Evolutionary conservation across 768 basidiomycete genomes (phyloP).

Genomic region (Pleurotus eryngii): DNA sequence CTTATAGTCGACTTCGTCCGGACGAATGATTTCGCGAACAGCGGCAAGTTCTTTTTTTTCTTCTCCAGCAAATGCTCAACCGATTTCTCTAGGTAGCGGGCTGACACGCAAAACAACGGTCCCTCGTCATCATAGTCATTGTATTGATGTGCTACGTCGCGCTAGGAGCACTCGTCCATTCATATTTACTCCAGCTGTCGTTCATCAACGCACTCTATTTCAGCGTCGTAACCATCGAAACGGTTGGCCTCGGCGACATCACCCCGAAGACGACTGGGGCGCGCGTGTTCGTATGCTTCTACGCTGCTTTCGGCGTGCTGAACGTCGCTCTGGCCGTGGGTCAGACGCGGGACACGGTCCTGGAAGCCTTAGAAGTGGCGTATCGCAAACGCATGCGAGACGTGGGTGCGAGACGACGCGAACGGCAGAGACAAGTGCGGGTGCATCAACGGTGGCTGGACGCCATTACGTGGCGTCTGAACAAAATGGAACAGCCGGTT

Average conservation of each 20-base stretch:
- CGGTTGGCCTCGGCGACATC: slow-evolving; percentile 78
- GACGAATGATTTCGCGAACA: slow-evolving; percentile 60
- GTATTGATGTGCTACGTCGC: slow-evolving; percentile 70
- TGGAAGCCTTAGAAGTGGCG: slow-evolving; percentile 69
- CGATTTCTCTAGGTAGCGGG: slow-evolving; percentile 56
- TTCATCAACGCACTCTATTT: slow-evolving; percentile 82
- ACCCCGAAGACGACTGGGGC: slow-evolving; percentile 45
- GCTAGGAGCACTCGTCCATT: slow-evolving; percentile 61
- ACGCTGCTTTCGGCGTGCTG: slow-evolving; percentile 58
- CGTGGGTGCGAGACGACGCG: slow-evolving; percentile 43
- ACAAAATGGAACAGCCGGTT: slow-evolving; percentile 40
- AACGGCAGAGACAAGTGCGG: slow-evolving; percentile 36
- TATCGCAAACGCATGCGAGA: slow-evolving; percentile 53
- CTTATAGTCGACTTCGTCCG: slow-evolving; percentile 57
- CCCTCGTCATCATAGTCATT: slow-evolving; percentile 78
- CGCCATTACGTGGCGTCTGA: slow-evolving; percentile 64
- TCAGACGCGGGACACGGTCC: slow-evolving; percentile 64
- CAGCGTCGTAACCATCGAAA: slow-evolving; percentile 70
- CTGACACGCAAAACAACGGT: slow-evolving; percentile 77
- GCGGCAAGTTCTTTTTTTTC: slow-evolving; percentile 40
- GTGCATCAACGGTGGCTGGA: slow-evolving; percentile 54
- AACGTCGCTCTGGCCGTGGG: slow-evolving; percentile 62
- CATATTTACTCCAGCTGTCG: slow-evolving; percentile 47
- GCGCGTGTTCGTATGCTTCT: slow-evolving; percentile 59
- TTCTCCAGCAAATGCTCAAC: neutral